phyloP scores from a whole-genome alignment of 2,329 filamentous ascomycete genomes.

The Paraphoma chrysanthemicola region DNA sequence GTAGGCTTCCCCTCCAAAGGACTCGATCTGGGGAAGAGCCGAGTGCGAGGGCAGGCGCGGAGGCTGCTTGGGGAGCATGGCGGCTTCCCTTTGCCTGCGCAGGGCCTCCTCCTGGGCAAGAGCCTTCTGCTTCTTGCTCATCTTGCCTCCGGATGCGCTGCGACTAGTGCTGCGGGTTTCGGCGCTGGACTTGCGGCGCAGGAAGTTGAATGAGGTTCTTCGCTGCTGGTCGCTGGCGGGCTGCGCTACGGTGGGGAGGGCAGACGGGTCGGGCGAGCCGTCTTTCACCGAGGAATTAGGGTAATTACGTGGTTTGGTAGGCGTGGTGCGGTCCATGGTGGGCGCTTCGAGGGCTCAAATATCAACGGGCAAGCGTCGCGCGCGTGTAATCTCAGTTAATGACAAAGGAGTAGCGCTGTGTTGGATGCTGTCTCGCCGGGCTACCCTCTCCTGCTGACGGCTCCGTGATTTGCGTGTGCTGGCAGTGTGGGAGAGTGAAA shows the following conservation, averaged over 20 bases:
- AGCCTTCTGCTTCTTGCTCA: constrained; percentile 65
- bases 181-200: constrained; percentile 42
- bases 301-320: constrained; percentile 22
- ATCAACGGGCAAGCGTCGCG: constrained; percentile 10
- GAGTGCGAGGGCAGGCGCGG: constrained; percentile 63
- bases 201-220: constrained; percentile 46
- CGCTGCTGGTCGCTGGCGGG: constrained; percentile 29
- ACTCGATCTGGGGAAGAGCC: constrained; percentile 59
- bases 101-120: constrained; percentile 59
- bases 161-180: constrained; percentile 33
- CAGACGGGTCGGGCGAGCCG: constrained; percentile 37
- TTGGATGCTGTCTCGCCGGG: constrained; percentile 19
- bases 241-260: constrained; percentile 13
- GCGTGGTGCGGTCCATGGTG: constrained; percentile 36
- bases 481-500: constrained; percentile 15
- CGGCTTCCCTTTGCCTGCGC: constrained; percentile 63
- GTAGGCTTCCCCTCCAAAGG: constrained; percentile 68
- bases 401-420: constrained; percentile 27
- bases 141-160: constrained; percentile 44
- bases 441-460: constrained; percentile 12
- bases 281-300: constrained; percentile 22
- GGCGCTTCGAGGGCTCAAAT: constrained; percentile 33
- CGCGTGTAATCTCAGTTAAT: constrained; percentile 34
- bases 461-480: constrained; percentile 5
- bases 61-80: constrained; percentile 63